Evolutionary conservation across 2,329 filamentous ascomycete genomes (phyloP).

Genomic region (Xylariales sp.): DNA sequence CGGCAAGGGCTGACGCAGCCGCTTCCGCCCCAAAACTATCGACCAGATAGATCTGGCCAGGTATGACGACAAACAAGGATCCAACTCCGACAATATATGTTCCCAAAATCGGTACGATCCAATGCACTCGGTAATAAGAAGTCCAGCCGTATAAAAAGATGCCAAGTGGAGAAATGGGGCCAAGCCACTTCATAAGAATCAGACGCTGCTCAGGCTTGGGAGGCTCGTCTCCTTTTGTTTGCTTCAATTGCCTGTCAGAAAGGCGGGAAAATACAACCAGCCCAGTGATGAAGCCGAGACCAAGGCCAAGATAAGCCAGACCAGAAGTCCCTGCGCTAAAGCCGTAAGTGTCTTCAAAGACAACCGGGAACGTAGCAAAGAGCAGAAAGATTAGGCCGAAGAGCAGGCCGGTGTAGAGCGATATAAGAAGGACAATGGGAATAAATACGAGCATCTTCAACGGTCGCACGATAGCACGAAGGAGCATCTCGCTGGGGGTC

Average conservation of each 20-base stretch:
- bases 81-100: conserved; percentile 26
- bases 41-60: conserved; percentile 20
- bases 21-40: conserved; percentile 25
- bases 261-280: conserved; percentile 17
- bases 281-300: conserved; percentile 11
- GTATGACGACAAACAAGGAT: conserved; percentile 19
- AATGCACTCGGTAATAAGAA: conserved; percentile 19
- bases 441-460: conserved; percentile 23
- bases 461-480: conserved; percentile 20
- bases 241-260: conserved; percentile 20
- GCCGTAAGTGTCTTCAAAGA: conserved; percentile 25
- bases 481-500: neutral
- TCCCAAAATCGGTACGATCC: conserved; percentile 30
- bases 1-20: conserved; percentile 25
- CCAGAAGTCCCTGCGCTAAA: conserved; percentile 16
- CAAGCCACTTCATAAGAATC: conserved; percentile 32
- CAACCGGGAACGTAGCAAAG: conserved; percentile 27
- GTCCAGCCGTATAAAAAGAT: conserved; percentile 23
- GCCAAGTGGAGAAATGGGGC: conserved; percentile 17
- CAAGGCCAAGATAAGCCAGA: conserved; percentile 26
- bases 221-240: conserved; percentile 16
- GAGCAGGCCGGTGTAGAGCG: conserved; percentile 20
- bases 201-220: conserved; percentile 17
- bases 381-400: conserved; percentile 28
- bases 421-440: conserved; percentile 24